Evolutionary conservation across 192 early-diverging fungal species (phyloP).

Genomic region (Dissophora globulifera): DNA sequence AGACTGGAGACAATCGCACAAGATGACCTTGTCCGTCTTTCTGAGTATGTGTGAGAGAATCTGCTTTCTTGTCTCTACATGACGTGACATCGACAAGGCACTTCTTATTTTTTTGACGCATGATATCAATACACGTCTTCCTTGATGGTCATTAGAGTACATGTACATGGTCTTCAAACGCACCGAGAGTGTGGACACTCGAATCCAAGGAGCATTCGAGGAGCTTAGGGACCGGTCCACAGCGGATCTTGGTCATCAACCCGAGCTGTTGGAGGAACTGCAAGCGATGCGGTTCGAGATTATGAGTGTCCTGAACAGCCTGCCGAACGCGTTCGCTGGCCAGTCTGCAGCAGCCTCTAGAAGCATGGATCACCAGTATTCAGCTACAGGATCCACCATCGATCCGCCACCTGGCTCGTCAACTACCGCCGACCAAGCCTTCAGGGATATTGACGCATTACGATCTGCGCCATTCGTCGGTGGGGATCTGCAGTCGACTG

Average conservation of each 20-base stretch:
- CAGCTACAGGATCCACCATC: too few species aligned
- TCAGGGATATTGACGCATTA: too few species aligned
- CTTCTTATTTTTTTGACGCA: too few species aligned
- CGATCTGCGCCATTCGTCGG: too few species aligned
- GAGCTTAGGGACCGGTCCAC: constrained; percentile 3
- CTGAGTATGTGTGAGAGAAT: constrained; percentile 21
- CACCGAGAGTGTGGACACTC: constrained; percentile 10
- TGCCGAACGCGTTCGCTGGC: constrained; percentile 2
- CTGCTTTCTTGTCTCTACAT: too few species aligned
- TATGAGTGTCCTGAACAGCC: background rate
- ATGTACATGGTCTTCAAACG: constrained; percentile 28
- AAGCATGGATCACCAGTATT: background rate
- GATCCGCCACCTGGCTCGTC: too few species aligned
- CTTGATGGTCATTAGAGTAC: constrained; percentile 31
- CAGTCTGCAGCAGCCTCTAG: background rate
- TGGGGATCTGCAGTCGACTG: too few species aligned
- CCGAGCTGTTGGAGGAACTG: constrained; percentile 3
- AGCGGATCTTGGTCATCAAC: background rate
- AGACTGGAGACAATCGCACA: constrained; percentile 20
- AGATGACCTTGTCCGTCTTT: constrained; percentile 4
- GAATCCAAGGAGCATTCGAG: background rate
- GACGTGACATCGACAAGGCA: too few species aligned
- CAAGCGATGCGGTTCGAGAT: constrained; percentile 11
- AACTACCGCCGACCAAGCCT: too few species aligned
- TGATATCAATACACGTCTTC: too few species aligned